Base-by-base conservation (phyloP, 345 rosid genomes). In the Pugionium dolabratum region DNA sequence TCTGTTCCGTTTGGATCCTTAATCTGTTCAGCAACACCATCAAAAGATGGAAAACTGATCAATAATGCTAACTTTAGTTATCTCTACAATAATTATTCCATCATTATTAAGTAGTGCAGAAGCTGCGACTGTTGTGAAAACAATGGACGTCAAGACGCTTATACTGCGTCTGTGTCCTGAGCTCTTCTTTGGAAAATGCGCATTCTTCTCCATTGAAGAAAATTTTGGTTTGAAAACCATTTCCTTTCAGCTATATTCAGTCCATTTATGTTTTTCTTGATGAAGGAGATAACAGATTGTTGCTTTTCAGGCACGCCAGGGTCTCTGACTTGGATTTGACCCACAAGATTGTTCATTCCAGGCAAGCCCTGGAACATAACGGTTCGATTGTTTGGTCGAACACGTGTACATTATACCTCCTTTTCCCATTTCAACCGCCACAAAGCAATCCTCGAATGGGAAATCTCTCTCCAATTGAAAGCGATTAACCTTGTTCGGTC, bases 181-280 rank as follows among this genome's bases (percentile, higher is more conserved):
- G 59, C 79, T 81, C 64, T 70, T 74, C 35, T 25, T 43, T 0
- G 99, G 99, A 10, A 85, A 66, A 11, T 65, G 96, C 81, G 43
- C 99, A 95, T 73, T 95, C 97, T 79, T 91, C 98, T 33, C 99
- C 99, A 53, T 95, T 87, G 73, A 91, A 95, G 70, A 72, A 70
- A 40, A 95, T 72, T 77, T 71, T 87, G 0, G 80, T 67, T 0
- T 96, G 99, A 46, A 95, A 95, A 4, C 96, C 96, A 32, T 91
- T 87, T 0, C 99, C 97, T 4, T 32, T 18, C 37, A 0, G 27
- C 53, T n/a, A 95, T 65, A 45, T 86, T 75, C 10, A 91, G 78
- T 4, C 76, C 69, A 0, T 79, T 74, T 4, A 80, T 80, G 2
- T 56, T 35, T 26, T 83, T 83, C 79, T 95, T 95, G 0, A 57